Base-by-base conservation (phyloP, 495 filamentous ascomycete genomes). In the Xylaria sp. region DNA sequence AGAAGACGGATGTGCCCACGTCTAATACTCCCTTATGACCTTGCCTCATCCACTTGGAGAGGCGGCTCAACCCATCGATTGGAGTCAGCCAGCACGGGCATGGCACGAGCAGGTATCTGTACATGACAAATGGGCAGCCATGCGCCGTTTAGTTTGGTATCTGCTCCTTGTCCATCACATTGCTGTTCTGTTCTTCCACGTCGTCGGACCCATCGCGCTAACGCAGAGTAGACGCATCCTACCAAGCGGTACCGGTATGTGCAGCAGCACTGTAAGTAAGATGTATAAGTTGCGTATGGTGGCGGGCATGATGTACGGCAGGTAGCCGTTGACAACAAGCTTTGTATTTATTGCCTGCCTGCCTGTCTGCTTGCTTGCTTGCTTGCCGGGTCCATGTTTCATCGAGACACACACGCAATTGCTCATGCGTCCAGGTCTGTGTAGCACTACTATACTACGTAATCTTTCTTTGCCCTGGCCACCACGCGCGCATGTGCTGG, bases 121-220 rank as follows among this genome's bases (percentile, higher is more conserved):
- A 78, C 76, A 76, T 76, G 71, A 72, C 9, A 69, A 72, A 76
- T 78, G 76, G 76, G 76, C 76, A 78, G 76, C 76, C 48, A 78
- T 78, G 76, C 76, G 43, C 76, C 74, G 72, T 14, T 78, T 78
- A 74, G 74, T 72, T 76, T 74, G 70, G 74, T 76, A 76, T 77
- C 70, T 73, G 33, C 64, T 67, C 64, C 64, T 55, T 55, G 64
- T 67, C 48, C 9, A n/a, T 55, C 64, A 52, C 72, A 59, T 73
- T 69, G 52, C 68, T 69, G 69, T 72, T 63, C 68, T 69, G 69
- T 72, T 63, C 66, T 70, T 78, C 74, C 76, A 78, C 76, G 76
- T 78, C 74, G 76, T 72, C 58, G 74, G 70, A 70, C 67, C 76
- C 76, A 72, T 77, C 31, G 57, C 65, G 40, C 72, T 74, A 73